Evolutionary conservation across 768 basidiomycete genomes (phyloP).

Genomic region (Mycena pura): DNA sequence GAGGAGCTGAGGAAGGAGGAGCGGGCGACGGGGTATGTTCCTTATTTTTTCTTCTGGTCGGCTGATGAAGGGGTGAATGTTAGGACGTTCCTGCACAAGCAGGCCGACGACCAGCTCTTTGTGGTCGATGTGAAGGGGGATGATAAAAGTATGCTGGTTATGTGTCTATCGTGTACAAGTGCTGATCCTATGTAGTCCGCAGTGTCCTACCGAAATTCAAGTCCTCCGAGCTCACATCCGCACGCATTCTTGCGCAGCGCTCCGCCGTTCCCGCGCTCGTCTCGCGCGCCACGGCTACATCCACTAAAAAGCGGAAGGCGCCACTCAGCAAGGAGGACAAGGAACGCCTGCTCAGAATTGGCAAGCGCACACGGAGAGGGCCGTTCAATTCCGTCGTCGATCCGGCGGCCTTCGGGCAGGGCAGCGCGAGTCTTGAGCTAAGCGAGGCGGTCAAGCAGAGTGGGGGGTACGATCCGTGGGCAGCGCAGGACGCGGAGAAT

Average conservation of each 20-base stretch:
- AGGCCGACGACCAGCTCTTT: conserved; percentile 78
- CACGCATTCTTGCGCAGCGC: conserved; percentile 83
- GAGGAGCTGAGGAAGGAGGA: conserved; percentile 85
- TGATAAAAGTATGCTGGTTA: conserved; percentile 60
- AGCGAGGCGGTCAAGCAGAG: conserved; percentile 74
- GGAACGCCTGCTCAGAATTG: conserved; percentile 76
- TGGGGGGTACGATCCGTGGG: conserved; percentile 74
- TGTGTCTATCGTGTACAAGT: not conserved
- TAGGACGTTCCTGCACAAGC: conserved; percentile 71
- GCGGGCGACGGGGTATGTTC: conserved; percentile 69
- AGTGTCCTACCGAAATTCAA: conserved; percentile 63
- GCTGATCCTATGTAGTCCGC: conserved; percentile 53
- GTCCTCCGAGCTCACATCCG: conserved; percentile 61
- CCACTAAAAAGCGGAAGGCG: conserved; percentile 54
- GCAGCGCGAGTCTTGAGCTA: conserved; percentile 67
- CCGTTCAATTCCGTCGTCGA: conserved; percentile 78
- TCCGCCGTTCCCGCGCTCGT: conserved; percentile 87
- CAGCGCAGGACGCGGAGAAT: conserved; percentile 40
- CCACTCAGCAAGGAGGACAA: conserved; percentile 72
- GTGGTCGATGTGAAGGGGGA: conserved; percentile 83
- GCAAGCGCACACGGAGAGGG: conserved; percentile 71
- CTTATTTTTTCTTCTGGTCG: conserved; percentile 1
- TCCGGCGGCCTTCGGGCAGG: conserved; percentile 68
- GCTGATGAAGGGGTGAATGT: too few relatives aligned
- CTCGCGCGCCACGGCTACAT: conserved; percentile 55